Base-by-base conservation (phyloP, 192 early-diverging fungal species). In the Coemansia sp. region DNA sequence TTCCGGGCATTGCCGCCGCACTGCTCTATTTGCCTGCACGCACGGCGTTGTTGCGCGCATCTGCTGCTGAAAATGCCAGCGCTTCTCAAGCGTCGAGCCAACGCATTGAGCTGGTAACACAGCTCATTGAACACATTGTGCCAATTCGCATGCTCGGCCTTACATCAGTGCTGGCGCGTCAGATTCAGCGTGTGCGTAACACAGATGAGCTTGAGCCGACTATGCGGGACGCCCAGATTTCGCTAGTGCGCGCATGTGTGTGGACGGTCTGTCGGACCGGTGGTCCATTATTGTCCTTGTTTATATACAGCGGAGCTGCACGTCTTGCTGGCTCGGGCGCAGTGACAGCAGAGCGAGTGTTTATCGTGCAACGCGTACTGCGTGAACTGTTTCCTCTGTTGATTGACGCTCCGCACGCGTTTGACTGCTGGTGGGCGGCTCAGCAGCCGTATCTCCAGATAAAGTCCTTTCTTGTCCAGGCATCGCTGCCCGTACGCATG, bases 391-490 rank as follows among this genome's bases (percentile, higher is more conserved):
- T 78, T 4, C 70, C 70, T 18, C 47, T 73, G 52, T 50, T 78
- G 0, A 68, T 69, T 21, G 75, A 78, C 62, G 60, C 62, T 5
- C 75, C 75, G 0, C 70, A 73, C 12, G 63, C 66, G 3, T 60
- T 78, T 18, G 75, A 78, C 48, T 42, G 60, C 42, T 73, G 70
- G 75, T 73, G 70, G 70, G 55, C 66, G 1, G 75, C 75, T 4
- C 47, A 46, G 26, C 66, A 44, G 7, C 64, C 75, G 0, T 73
- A 73, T 21, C 7, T 31, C 9, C 62, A 69, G 15, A 48, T 73
- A 46, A 25, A 48, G 1, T 21, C 48, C 1, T 14, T 65, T 4
- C 60, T 77, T 20, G n/a, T 44, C 3, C 10, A 23, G 8, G 47
- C 48, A 9, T 28, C 12, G 11, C 25, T 7, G 31, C 6, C 31